A percentile compares a stretch with the other conserved stretches of the same genome.
These are phyloP conservation scores for Emydomyces testavorans DNA, from an alignment of 2,329 filamentous ascomycete genomes.

Conservation along the genomic window DNA sequence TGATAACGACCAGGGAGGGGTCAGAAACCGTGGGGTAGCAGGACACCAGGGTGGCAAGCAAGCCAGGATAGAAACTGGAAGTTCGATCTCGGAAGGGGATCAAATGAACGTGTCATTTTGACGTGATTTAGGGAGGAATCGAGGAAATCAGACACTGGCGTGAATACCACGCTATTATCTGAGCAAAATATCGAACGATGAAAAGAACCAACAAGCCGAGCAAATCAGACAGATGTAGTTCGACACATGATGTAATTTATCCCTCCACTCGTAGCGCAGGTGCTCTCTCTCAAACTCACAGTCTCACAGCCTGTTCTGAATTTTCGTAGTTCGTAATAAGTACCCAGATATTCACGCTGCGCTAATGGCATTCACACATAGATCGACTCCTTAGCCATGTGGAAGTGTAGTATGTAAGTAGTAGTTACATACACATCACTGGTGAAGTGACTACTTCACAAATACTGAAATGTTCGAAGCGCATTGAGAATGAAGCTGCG, in stretches of 20 bases:
- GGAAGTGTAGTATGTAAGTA: no score
- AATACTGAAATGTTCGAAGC: no score
- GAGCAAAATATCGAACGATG: not conserved
- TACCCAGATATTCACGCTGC: no score
- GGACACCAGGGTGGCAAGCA: conserved; percentile 1
- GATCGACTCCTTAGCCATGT: not conserved
- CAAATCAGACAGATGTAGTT: not conserved
- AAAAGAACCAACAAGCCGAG: not conserved
- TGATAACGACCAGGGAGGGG: not conserved
- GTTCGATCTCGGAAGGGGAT: conserved; percentile 7
- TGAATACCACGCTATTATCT: conserved; percentile 12
- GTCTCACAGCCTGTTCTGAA: no score
- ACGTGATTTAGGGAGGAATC: not conserved
- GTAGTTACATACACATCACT: no score
- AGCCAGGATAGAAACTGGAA: not conserved
- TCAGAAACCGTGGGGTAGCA: conserved; percentile 9
- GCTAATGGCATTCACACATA: no score
- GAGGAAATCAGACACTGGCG: not conserved
- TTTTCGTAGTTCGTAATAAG: no score
- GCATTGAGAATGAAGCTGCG: not conserved
- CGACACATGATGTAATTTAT: not conserved
- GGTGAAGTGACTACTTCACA: no score
- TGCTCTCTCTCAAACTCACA: no score
- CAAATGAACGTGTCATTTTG: conserved; percentile 9
- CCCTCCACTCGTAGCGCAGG: no score